Base-by-base conservation (phyloP, 1,284 basidiomycete genomes). In the Ceratobasidium sp. region DNA sequence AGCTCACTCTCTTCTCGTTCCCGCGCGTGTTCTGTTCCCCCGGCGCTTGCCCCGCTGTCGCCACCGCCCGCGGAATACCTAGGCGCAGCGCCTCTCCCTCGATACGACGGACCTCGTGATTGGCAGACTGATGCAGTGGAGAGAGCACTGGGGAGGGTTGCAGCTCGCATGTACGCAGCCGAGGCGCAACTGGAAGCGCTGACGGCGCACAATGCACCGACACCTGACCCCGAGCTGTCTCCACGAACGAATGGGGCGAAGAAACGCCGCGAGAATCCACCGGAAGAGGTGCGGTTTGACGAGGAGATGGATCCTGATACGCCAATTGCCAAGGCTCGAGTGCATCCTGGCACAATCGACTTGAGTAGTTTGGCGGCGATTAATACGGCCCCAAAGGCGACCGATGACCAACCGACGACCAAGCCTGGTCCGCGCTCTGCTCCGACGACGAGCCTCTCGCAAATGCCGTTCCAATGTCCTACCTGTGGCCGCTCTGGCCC, bases 41-140 rank as follows among this genome's bases (percentile, higher is more conserved):
- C 78, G 76, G 76, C 76, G 13, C 7, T 74, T 75, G 10, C 76
- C 77, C 20, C 75, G 78, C 8, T 79, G 76, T 69, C 74, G 78
- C 62, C 75, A 75, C 69, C 72, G 76, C 25, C 74, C 72, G 67
- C 74, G 74, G 78, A 77, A n/a, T 65, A 29, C 27, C 49, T n/a
- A 65, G 62, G 62, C 73, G 77, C 83, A 13, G 80, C 83, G 5
- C 86, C 87, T 43, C 77, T 84, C 71, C 87, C 87, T 54, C 81
- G 81, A 69, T 90, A 88, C 77, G 82, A 86, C 77, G 88, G 88
- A 1, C 85, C 85, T 0, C 73, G 80, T 55, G 85, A 87, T 77
- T 87, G 85, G 86, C 85, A 87, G 75, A 88, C 85, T 10, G 85
- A 88, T 52, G 79, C 81, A 72, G 87, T 90, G 73, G 77, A 87